Conservation (phyloP, 352 stramenopile genomes). For the Globisporangium echinulatum region DNA sequence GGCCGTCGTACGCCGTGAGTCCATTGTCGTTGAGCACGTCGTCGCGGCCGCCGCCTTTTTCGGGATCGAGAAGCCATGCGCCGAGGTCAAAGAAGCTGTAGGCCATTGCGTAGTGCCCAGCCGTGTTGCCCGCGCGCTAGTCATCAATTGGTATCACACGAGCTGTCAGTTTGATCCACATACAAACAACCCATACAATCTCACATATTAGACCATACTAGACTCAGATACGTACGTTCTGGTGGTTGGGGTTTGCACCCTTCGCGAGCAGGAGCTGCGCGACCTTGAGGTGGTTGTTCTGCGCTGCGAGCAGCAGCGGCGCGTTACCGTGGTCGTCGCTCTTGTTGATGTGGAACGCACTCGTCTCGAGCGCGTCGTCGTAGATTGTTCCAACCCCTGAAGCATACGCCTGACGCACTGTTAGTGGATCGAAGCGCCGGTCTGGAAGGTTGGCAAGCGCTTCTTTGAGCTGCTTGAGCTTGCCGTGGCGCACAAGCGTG, state of each 20-base stretch:
- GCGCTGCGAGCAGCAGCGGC: constrained; percentile 73
- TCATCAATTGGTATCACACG: neutral
- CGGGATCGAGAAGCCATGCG: constrained; percentile 85
- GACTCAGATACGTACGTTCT: constrained; percentile 52
- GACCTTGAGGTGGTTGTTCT: constrained; percentile 88
- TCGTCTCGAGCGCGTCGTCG: constrained; percentile 84
- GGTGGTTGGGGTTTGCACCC: constrained; percentile 88
- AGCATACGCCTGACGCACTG: constrained; percentile 63
- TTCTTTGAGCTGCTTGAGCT: constrained; percentile 87
- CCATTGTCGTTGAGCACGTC: constrained; percentile 89
- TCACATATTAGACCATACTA: too few relatives aligned
- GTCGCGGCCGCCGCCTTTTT: constrained; percentile 80
- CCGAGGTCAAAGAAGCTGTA: constrained; percentile 90
- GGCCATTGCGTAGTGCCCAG: constrained; percentile 91
- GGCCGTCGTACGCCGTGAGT: constrained; percentile 90
- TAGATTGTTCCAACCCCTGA: constrained; percentile 89
- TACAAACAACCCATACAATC: neutral
- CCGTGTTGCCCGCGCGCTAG: constrained; percentile 84
- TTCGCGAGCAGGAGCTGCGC: constrained; percentile 88
- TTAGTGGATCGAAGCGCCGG: constrained; percentile 77
- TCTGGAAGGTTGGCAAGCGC: constrained; percentile 79
- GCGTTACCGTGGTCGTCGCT: constrained; percentile 90
- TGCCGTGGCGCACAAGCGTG: constrained; percentile 79
- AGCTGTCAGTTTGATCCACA: too few relatives aligned
- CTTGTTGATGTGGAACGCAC: constrained; percentile 85